These are phyloP conservation scores for Xylaria sp. DNA, from an alignment of 495 filamentous ascomycete genomes.

Conservation along the genomic window DNA sequence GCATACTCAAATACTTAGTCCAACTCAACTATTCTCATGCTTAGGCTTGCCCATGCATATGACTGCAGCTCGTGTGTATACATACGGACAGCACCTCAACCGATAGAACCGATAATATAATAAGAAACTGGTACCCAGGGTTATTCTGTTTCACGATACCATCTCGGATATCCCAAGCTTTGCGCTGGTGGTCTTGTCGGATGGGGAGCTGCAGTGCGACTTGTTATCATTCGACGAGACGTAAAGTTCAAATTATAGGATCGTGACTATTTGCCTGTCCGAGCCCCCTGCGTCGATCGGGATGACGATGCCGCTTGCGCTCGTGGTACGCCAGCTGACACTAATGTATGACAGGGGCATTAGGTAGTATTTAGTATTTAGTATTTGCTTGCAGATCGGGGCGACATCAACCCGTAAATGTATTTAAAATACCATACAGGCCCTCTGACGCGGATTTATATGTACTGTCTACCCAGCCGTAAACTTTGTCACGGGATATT, in stretches of 20 bases:
- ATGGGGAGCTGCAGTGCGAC: background rate
- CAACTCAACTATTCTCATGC: background rate
- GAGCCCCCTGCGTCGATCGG: constrained; percentile 7
- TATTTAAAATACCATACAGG: background rate
- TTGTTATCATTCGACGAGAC: background rate
- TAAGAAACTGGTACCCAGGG: background rate
- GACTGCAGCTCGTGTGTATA: background rate
- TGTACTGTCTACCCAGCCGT: background rate
- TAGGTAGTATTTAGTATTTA: too few species aligned
- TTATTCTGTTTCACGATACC: background rate
- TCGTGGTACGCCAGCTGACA: constrained; percentile 4
- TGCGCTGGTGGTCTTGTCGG: background rate
- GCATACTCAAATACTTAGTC: background rate
- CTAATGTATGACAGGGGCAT: constrained; percentile 16
- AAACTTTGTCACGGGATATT: background rate
- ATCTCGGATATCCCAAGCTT: background rate
- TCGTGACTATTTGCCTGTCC: background rate
- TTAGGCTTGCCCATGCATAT: too few species aligned
- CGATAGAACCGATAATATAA: background rate
- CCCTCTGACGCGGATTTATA: background rate
- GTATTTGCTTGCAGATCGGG: background rate
- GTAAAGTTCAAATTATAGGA: background rate
- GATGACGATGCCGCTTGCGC: constrained; percentile 1
- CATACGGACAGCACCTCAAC: too few species aligned
- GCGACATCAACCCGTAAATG: background rate